A percentile compares a stretch with the other conserved stretches of the same genome.
Evolutionary conservation across 768 basidiomycete species (phyloP).

Genomic region (Hericium rajendrae): DNA sequence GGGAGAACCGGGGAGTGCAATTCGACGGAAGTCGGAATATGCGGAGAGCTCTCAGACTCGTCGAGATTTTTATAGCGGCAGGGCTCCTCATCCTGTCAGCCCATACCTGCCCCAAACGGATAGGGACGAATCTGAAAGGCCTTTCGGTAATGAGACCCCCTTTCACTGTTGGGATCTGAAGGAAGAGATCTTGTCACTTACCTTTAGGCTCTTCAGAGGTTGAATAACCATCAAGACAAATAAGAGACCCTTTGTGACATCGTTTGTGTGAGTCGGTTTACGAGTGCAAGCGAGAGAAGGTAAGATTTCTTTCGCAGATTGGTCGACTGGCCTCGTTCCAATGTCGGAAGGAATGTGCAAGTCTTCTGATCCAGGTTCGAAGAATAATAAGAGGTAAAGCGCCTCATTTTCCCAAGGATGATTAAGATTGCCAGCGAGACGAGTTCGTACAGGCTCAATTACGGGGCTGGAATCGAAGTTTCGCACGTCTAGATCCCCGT

Average conservation of each 20-base stretch:
- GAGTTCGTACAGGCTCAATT: background rate
- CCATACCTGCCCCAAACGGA: background rate
- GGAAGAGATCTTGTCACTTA: background rate
- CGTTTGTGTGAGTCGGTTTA: constrained; percentile 2
- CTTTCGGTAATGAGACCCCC: background rate
- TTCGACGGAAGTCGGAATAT: background rate
- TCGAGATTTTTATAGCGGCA: background rate
- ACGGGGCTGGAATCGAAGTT: background rate
- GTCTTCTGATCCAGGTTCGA: background rate
- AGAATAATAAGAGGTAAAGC: background rate
- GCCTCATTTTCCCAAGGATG: constrained; percentile 2
- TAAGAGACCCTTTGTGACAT: background rate
- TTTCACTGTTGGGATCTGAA: background rate
- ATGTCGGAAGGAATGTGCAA: background rate
- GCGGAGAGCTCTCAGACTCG: background rate
- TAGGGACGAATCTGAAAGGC: background rate
- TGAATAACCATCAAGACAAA: constrained; percentile 1
- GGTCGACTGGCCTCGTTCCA: background rate
- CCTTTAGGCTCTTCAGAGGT: constrained; percentile 2
- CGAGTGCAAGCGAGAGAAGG: background rate
- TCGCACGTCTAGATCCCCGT: constrained; percentile 2
- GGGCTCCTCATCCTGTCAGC: background rate
- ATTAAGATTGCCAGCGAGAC: background rate
- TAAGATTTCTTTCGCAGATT: background rate
- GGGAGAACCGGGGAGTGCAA: background rate